Base-by-base conservation (phyloP, 1,284 basidiomycete genomes). In the Gomphus bonarii region DNA sequence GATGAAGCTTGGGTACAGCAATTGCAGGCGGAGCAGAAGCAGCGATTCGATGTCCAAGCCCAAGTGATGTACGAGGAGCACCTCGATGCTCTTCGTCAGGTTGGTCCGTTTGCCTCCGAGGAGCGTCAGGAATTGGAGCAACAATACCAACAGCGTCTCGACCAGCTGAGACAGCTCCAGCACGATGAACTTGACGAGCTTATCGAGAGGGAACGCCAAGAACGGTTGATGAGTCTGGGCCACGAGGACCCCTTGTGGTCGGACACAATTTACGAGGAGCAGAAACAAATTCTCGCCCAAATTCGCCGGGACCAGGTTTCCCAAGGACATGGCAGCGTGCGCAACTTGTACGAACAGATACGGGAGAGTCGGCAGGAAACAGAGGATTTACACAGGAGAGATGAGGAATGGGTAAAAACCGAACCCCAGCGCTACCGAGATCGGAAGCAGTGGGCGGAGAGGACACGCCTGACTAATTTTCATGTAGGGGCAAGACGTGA, bases 1-100 rank as follows among this genome's bases (percentile, higher is more conserved):
- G 75, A 80, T 66, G 72, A 75, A 6, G 67, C 71, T 57, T 82
- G 80, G 80, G 81, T 80, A 64, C 64, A 61, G 25, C 59, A 62
- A 1, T 67, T 79, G 59, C 70, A 65, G 61, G 62, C 64, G 35
- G 67, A 70, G 62, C 80, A 83, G 65, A 72, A 78, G 62, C 64
- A 68, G 2, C 69, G 67, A 2, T 65, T 81, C 49, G 64, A 67
- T 52, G 64, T 69, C 50, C 75, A 79, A 73, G 70, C 78, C 47
- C 68, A 74, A 50, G 73, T 77, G 50, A 77, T 79, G 4, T 75
- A 74, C 64, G 69, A 72, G 55, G 73, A 71, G 22, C 66, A 72
- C 53, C 67, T 73, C 10, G 63, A 62, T 9, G 67, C 72, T 57
- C 67, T 81, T 30, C 65, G 61, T 36, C 69, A 66, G 57, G 67